Base-by-base conservation (phyloP, 202 grass and related monocot genomes). In the Dendrocalamus latiflorus region DNA sequence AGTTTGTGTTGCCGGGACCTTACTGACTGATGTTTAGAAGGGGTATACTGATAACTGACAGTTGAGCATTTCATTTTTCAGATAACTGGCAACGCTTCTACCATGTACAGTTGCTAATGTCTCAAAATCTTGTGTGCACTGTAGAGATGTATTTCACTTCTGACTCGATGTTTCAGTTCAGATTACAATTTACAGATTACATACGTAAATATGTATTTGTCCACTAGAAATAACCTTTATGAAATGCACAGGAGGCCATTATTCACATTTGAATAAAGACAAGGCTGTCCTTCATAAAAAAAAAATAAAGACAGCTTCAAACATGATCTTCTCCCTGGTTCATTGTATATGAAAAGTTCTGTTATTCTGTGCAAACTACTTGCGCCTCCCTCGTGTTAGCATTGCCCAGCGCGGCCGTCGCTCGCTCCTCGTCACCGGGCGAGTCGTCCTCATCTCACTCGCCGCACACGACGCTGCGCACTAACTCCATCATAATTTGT, bases 371-470 rank as follows among this genome's bases (percentile, higher is more conserved):
- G 20, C 36, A 93, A 20, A 71, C 82, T 9, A 78, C 26, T 47
- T 85, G 83, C 77, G 86, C 74, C 66, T 86, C 45, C 74, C 62
- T 82, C 11, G 76, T 36, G 14, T 42, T 84, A 30, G 13, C 75
- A 12, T 28, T 70, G 17, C 9, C 41, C 3, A 42, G 18, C 0
- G 38, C 15, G 13, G 75, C 75, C 51, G 80, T 8, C 24, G 42
- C 25, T 8, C 44, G 30, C 5, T 71, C 74, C 17, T 86, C 81
- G 25, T 33, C 33, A 33, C 47, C 75, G 2, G 78, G 68, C 13
- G 70, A 59, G 71, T 97, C 94, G 28, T 94, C 92, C 13, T 86
- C 72, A 18, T 91, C 88, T 48, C 86, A 82, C 85, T 93, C 86
- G 15, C 77, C 62, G 63, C 76, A 90, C 1, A 71, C 84, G 78